A percentile compares a stretch with the other conserved stretches of the same genome.
These are phyloP conservation scores for Cryphonectria nitschkei DNA, from an alignment of 2,329 filamentous ascomycete species.

Conservation along the genomic window DNA sequence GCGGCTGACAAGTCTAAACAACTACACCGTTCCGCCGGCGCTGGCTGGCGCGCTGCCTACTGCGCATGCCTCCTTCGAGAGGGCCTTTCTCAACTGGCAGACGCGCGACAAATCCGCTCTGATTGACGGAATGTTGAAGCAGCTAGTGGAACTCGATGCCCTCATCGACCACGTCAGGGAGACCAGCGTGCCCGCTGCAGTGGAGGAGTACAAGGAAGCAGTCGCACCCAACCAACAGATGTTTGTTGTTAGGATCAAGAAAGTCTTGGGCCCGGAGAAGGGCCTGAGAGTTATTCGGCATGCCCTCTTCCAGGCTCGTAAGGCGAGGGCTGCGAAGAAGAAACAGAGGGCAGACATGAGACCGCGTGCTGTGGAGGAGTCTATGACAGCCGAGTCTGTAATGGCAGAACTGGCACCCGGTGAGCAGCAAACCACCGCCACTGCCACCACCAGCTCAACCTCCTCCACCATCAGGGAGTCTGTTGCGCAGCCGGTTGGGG, in stretches of 20 bases:
- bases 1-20: constrained; percentile 67
- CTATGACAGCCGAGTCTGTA: constrained; percentile 39
- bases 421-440: not conserved
- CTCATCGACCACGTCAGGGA: constrained; percentile 85
- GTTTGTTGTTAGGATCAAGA: constrained; percentile 78
- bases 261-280: constrained; percentile 70
- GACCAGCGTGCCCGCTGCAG: constrained; percentile 72
- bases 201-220: constrained; percentile 76
- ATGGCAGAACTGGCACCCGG: constrained; percentile 47
- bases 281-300: constrained; percentile 76
- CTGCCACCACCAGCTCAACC: not conserved
- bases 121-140: constrained; percentile 83
- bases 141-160: constrained; percentile 81
- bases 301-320: constrained; percentile 64
- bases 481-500: constrained; percentile 32
- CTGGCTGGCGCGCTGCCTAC: constrained; percentile 67
- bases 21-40: constrained; percentile 66
- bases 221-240: constrained; percentile 82
- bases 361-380: constrained; percentile 64
- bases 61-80: constrained; percentile 73
- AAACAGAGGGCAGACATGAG: constrained; percentile 71
- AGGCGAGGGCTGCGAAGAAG: constrained; percentile 61
- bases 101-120: constrained; percentile 77
- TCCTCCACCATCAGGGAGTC: not conserved
- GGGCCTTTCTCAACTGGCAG: constrained; percentile 84